phyloP scores from a whole-genome alignment of 2,329 filamentous ascomycete species.

The Chaetomiaceae sp. region DNA sequence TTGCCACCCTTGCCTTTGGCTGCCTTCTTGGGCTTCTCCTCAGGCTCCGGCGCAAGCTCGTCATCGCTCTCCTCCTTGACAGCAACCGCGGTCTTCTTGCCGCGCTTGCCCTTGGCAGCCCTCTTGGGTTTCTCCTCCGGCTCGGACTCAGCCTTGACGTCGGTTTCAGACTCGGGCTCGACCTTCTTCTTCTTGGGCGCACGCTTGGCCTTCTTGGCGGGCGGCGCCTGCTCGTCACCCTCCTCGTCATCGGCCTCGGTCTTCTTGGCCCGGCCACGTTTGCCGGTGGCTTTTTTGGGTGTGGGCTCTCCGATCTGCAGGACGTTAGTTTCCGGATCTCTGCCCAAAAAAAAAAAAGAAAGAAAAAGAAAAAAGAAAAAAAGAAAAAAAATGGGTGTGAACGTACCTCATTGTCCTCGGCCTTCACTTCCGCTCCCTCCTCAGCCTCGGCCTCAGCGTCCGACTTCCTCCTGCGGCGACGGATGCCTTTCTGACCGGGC shows the following conservation, averaged over 20 bases:
- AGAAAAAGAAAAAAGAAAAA: no score
- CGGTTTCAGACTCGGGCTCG: background rate
- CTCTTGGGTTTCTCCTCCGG: slow-evolving; percentile 16
- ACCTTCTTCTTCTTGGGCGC: slow-evolving; percentile 25
- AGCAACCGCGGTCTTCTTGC: slow-evolving; percentile 19
- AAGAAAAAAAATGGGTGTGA: no score
- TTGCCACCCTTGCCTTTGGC: slow-evolving; percentile 19
- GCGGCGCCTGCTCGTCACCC: slow-evolving; percentile 26
- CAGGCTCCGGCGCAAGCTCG: slow-evolving; percentile 7
- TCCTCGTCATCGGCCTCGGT: slow-evolving; percentile 30
- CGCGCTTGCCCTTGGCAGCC: slow-evolving; percentile 14
- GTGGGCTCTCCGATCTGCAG: background rate
- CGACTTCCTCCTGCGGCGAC: slow-evolving; percentile 38
- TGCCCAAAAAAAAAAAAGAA: no score
- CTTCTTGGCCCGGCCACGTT: slow-evolving; percentile 36
- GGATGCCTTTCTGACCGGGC: slow-evolving; percentile 62
- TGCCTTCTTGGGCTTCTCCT: slow-evolving; percentile 18
- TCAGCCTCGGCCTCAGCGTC: slow-evolving; percentile 33
- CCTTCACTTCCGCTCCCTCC: slow-evolving; percentile 14
- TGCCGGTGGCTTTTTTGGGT: slow-evolving; percentile 33
- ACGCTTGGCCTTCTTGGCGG: slow-evolving; percentile 38
- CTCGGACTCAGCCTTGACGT: background rate
- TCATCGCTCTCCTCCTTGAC: slow-evolving; percentile 8
- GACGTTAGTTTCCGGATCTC: no score
- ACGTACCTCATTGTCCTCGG: background rate